Base-by-base conservation (phyloP, 2,329 filamentous ascomycete genomes). In the Ophiostoma novo-ulmi region DNA sequence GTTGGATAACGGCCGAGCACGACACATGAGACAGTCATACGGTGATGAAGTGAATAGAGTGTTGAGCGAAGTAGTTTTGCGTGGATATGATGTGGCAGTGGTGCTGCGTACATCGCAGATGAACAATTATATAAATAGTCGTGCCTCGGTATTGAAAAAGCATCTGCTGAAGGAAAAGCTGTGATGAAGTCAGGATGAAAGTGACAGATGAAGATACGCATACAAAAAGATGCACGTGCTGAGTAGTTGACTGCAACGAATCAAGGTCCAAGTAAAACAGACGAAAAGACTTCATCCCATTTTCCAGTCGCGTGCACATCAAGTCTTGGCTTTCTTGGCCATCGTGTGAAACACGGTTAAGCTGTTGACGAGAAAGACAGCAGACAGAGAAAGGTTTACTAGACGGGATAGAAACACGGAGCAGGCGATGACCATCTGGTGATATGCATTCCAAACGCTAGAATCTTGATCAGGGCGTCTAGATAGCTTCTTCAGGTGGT, bases 261-360 rank as follows among this genome's bases (percentile, higher is more conserved):
- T 58, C 52, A 58, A 58, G 22, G 20, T 2, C 6, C 48, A 55
- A 22, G 48, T 22, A 26, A 55, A 55, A 26, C 8, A n/a, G n/a
- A 55, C 20, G 48, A 44, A 44, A 44, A 17, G 14, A 5, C 3
- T 44, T 17, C 7, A 55, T 11, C n/a, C 20, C 44, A 48, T 48
- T 55, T 55, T 22, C 48, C 48, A 55, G 48, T 10, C 48, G 48
- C 48, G 48, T 5, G n/a, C 11, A 3, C 1, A 55, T 11, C 48
- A 55, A 55, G 22, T 58, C 52, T 58, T 22, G 52, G 52, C 52
- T 58, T 58, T 58, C 52, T 58, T 58, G 52, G 52, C 52, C 10
- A 4, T 26, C n/a, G 52, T 22, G 52, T 58, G n/a, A 58, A 58
- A 48, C 44, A n/a, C 17, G 2, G 20, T 20, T 20, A 48, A 44